These are phyloP conservation scores for Cucurbita argyrosperma DNA, from an alignment of 306 rosid genomes.

Conservation along the genomic window DNA sequence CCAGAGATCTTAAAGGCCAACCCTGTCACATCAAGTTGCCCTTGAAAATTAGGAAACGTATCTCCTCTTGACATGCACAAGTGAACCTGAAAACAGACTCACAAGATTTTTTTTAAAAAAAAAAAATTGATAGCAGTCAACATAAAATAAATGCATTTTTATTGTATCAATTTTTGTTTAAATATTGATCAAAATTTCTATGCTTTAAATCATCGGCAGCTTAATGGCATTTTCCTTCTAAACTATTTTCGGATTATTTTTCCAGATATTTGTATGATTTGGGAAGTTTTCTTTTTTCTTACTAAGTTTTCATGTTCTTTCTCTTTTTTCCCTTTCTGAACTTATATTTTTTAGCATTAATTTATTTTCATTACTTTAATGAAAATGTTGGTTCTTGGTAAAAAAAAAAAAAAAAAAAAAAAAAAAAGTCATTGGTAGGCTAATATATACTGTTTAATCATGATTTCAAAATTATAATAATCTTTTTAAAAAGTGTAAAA, in stretches of 20 bases:
- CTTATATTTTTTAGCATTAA: neutral
- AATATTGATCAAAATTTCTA: neutral
- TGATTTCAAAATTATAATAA: neutral
- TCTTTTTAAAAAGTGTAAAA: neutral
- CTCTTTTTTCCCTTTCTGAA: neutral
- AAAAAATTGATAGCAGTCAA: neutral
- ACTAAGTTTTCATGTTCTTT: neutral
- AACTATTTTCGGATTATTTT: neutral
- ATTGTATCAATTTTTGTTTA: neutral
- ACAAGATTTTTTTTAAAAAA: neutral
- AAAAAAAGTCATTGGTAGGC: neutral
- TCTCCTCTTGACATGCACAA: conserved; percentile 83
- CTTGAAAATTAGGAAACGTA: conserved; percentile 74
- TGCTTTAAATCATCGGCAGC: neutral
- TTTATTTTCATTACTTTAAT: neutral
- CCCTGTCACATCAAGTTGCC: conserved; percentile 76
- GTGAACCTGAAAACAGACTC: conserved; percentile 50
- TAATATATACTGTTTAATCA: neutral
- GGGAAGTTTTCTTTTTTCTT: neutral
- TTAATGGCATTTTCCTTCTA: neutral
- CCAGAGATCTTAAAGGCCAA: conserved; percentile 61
- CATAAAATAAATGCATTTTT: neutral
- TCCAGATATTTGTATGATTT: neutral
- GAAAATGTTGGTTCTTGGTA: neutral
- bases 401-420: neutral